Base-by-base conservation (phyloP, 179 eudicot species). In the Vitellaria paradoxa region DNA sequence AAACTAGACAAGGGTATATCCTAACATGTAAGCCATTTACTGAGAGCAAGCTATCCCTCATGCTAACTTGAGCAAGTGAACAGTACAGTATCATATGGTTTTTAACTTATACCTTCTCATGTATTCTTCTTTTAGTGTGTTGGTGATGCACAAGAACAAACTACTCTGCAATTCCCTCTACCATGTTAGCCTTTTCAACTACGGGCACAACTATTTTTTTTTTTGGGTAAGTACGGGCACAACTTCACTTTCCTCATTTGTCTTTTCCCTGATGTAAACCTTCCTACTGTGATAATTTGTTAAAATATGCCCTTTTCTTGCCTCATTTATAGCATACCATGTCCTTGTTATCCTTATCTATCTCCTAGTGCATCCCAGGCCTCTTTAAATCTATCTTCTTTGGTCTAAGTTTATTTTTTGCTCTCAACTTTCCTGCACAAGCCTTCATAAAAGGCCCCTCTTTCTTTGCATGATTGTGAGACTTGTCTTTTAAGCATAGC, bases 401-500 rank as follows among this genome's bases (percentile, higher is more conserved):
- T 12, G 72, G 81, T 72, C 84, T 86, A 2, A 74, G 59, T 81
- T 77, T 82, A 71, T 61, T 72, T 21, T 70, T 76, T 12, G 45
- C 67, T 50, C 72, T 85, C 24, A 77, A 74, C 65, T 72, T 79
- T 6, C 73, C 62, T 17, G 57, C 56, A 21, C 52, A 79, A 74
- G 69, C 77, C 76, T 76, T 78, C 62, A 72, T 70, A 30, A 30
- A 65, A 69, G n/a, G 60, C 40, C 53, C 70, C 47, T 62, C 76
- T 82, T 74, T 69, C 72, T 73, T 80, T 59, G 66, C 77, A 47
- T 23, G 78, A 14, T 11, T 77, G 18, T 89, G 77, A 56, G 83
- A 82, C 71, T 88, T 91, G 80, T 90, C 98, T 76, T 87, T 93
- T 17, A 80, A 82, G n/a, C n/a, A n/a, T n/a, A n/a, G n/a, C n/a